A percentile compares a stretch with the other conserved stretches of the same genome.
These are phyloP conservation scores for Gossypium schwendimanii DNA, from an alignment of 441 rosid genomes.

Conservation along the genomic window DNA sequence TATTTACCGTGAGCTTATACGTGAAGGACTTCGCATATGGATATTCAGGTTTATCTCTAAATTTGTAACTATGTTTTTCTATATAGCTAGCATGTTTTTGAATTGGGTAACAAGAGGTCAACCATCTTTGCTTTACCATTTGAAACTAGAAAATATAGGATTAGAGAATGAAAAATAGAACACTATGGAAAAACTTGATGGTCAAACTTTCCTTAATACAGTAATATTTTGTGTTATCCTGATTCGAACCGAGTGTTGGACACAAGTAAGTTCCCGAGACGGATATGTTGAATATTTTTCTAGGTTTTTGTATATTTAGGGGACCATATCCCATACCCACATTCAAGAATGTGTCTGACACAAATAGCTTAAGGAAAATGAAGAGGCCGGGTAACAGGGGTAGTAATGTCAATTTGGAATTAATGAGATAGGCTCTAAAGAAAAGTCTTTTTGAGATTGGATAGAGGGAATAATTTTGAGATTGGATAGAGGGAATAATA, in stretches of 20 bases:
- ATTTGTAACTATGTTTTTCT: background rate
- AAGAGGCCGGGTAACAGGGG: background rate
- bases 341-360: background rate
- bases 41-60: conserved; percentile 59
- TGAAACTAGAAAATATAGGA: background rate
- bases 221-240: background rate
- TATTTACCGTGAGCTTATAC: conserved; percentile 67
- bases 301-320: background rate
- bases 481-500: background rate
- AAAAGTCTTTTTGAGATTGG: too few relatives aligned
- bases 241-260: background rate
- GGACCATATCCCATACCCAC: background rate
- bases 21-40: conserved; percentile 75
- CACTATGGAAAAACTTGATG: background rate
- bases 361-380: background rate
- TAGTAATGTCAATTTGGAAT: background rate
- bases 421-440: background rate
- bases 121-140: too few relatives aligned
- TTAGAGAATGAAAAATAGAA: background rate
- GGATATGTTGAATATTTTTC: background rate
- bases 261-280: background rate
- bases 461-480: too few relatives aligned
- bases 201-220: background rate
- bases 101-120: background rate
- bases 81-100: background rate